phyloP scores from a whole-genome alignment of 2,329 filamentous ascomycete species.

The Amesomyces nigricolor region DNA sequence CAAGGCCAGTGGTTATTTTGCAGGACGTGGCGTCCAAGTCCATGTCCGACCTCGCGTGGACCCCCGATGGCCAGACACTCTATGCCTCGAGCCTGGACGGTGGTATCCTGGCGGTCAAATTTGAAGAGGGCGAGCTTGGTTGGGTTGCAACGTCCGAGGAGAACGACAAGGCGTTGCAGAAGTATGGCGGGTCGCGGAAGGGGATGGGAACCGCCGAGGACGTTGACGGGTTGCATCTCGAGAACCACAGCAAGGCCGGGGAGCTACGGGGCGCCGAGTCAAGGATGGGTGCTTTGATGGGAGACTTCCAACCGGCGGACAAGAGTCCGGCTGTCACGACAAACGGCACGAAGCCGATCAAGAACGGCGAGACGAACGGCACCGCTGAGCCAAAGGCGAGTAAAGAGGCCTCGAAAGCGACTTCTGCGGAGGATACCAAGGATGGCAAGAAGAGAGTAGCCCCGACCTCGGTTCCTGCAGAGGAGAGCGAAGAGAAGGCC shows the following conservation, averaged over 20 bases:
- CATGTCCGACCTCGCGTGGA: slow-evolving; percentile 91
- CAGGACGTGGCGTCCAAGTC: slow-evolving; percentile 87
- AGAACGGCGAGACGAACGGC: slow-evolving; percentile 37
- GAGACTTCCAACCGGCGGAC: slow-evolving; percentile 58
- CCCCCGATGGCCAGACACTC: slow-evolving; percentile 80
- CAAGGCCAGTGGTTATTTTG: slow-evolving; percentile 80
- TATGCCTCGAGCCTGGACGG: slow-evolving; percentile 87
- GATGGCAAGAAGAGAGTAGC: slow-evolving; percentile 34
- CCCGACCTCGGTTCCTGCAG: slow-evolving; percentile 32
- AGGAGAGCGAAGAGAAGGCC: slow-evolving; percentile 49
- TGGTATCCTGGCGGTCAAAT: slow-evolving; percentile 73
- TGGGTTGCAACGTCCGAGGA: slow-evolving; percentile 81
- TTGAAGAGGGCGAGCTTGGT: slow-evolving; percentile 81
- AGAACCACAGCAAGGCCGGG: slow-evolving; percentile 86
- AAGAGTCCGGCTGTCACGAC: slow-evolving; percentile 43
- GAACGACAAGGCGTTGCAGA: slow-evolving; percentile 87
- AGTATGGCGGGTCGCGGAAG: slow-evolving; percentile 83
- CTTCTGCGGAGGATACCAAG: slow-evolving; percentile 41
- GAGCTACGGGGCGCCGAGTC: slow-evolving; percentile 88
- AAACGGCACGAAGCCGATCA: slow-evolving; percentile 47
- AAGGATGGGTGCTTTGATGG: slow-evolving; percentile 98
- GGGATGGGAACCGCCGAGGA: slow-evolving; percentile 90
- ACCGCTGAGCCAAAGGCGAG: slow-evolving; percentile 32
- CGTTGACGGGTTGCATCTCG: slow-evolving; percentile 77
- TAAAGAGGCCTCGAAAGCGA: slow-evolving; percentile 31